A percentile compares a stretch with the other conserved stretches of the same genome.
Evolutionary conservation across 257 asterid species (phyloP).

Genomic region (Ballota nigra): DNA sequence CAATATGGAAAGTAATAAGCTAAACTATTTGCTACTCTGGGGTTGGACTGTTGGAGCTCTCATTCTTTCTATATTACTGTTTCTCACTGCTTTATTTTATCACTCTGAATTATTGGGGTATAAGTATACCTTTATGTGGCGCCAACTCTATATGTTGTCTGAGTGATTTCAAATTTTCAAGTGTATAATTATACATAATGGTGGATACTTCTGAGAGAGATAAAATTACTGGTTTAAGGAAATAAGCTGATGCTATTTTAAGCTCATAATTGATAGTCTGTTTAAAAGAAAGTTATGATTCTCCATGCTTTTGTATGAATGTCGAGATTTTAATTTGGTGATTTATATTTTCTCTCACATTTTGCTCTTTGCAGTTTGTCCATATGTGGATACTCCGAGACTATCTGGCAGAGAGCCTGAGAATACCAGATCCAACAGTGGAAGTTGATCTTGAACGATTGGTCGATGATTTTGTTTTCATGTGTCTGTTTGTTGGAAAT

Average conservation of each 20-base stretch:
- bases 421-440: constrained; percentile 40
- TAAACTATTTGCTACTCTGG: neutral
- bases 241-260: neutral
- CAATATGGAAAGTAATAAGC: neutral
- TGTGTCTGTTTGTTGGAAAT: constrained; percentile 69
- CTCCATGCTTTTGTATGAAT: constrained; percentile 1
- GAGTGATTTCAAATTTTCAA: no score
- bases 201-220: neutral
- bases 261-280: constrained; percentile 2
- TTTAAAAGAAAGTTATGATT: no score
- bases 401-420: constrained; percentile 42
- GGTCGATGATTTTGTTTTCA: constrained; percentile 66
- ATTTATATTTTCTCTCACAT: neutral
- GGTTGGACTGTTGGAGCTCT: neutral
- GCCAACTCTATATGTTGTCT: neutral
- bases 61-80: neutral
- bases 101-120: neutral
- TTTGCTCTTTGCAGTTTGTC: constrained; percentile 42
- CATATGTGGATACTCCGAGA: constrained; percentile 63
- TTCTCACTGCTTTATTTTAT: neutral
- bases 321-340: neutral
- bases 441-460: constrained; percentile 47
- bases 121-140: neutral
- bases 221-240: neutral
- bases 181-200: no score